Conservation (phyloP, 768 basidiomycete species). For the Jaapia argillacea region DNA sequence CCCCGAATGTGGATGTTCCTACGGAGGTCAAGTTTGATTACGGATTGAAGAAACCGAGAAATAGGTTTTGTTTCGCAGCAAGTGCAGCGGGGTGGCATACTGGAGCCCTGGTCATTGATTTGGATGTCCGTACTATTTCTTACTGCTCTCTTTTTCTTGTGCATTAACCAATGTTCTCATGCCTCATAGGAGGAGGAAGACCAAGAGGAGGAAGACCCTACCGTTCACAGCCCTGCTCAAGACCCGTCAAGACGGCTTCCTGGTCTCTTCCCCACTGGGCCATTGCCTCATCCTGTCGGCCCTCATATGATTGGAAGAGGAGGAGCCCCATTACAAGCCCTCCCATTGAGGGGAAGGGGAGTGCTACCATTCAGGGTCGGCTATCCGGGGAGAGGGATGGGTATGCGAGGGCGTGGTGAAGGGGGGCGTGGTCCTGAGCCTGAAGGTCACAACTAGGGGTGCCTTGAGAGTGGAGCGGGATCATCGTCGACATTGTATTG, state of each 20-base stretch:
- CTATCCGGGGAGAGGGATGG: conserved; percentile 43
- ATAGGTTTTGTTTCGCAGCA: conserved; percentile 70
- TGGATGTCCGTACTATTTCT: conserved; percentile 42
- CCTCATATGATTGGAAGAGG: no score
- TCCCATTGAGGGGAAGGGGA: conserved; percentile 7
- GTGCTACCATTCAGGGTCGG: conserved; percentile 40
- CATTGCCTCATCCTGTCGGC: no score
- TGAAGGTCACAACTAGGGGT: no score
- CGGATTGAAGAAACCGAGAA: conserved; percentile 33
- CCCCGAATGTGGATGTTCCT: conserved; percentile 44
- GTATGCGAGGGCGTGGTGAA: conserved; percentile 14
- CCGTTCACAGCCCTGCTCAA: no score
- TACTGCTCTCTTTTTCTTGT: no score
- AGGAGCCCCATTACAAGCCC: conserved; percentile 4
- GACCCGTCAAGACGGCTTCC: no score
- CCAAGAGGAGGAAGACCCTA: conserved; percentile 10
- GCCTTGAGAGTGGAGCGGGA: no score
- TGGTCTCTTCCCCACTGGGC: no score
- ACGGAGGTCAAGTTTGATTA: conserved; percentile 68
- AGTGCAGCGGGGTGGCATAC: conserved; percentile 89
- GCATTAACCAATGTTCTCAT: conserved; percentile 5
- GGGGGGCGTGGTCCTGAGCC: conserved; percentile 9
- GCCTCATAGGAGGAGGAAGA: conserved; percentile 27
- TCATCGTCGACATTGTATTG: no score
- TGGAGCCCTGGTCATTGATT: conserved; percentile 79